Evolutionary conservation across 2,329 filamentous ascomycete genomes (phyloP).

Genomic region (Aspergillus pseudoviridinutans): DNA sequence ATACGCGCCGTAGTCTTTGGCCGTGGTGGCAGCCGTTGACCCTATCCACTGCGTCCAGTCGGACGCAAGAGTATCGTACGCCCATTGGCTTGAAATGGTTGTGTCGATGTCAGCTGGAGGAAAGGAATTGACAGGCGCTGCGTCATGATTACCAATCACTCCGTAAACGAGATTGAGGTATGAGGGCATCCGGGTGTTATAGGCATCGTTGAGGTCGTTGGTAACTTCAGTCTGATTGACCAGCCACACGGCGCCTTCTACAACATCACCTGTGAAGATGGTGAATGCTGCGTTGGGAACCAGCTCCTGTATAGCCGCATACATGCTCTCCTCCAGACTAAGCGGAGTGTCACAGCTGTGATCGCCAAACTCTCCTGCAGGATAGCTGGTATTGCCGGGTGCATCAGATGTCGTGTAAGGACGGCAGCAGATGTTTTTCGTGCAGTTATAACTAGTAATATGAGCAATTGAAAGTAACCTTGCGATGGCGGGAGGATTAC

Average conservation of each 20-base stretch:
- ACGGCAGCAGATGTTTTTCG: slow-evolving; percentile 56
- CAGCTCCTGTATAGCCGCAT: slow-evolving; percentile 36
- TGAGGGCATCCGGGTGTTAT: slow-evolving; percentile 42
- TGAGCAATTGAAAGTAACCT: not conserved
- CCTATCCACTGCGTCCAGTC: slow-evolving; percentile 52
- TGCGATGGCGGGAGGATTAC: slow-evolving; percentile 16
- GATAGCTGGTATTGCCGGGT: slow-evolving; percentile 38
- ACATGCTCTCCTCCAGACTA: slow-evolving; percentile 53
- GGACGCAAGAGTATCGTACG: slow-evolving; percentile 48
- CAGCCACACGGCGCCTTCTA: slow-evolving; percentile 47
- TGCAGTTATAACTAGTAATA: slow-evolving; percentile 41
- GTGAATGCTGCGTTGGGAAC: slow-evolving; percentile 45
- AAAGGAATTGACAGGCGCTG: slow-evolving; percentile 49
- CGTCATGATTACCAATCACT: slow-evolving; percentile 55
- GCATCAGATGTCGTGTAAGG: slow-evolving; percentile 46
- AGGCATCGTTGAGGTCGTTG: slow-evolving; percentile 43
- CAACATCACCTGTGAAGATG: slow-evolving; percentile 58
- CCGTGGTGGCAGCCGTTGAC: slow-evolving; percentile 27
- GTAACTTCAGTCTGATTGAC: slow-evolving; percentile 33
- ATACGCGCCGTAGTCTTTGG: slow-evolving; percentile 48
- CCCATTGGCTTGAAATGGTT: slow-evolving; percentile 46
- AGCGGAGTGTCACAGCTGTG: slow-evolving; percentile 51
- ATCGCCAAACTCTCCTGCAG: slow-evolving; percentile 51
- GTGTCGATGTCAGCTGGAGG: slow-evolving; percentile 39
- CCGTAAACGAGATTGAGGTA: slow-evolving; percentile 46